A percentile compares a stretch with the other conserved stretches of the same genome.
Evolutionary conservation across 176 grass and related monocot genomes (phyloP).

Genomic region (Avena atlantica): DNA sequence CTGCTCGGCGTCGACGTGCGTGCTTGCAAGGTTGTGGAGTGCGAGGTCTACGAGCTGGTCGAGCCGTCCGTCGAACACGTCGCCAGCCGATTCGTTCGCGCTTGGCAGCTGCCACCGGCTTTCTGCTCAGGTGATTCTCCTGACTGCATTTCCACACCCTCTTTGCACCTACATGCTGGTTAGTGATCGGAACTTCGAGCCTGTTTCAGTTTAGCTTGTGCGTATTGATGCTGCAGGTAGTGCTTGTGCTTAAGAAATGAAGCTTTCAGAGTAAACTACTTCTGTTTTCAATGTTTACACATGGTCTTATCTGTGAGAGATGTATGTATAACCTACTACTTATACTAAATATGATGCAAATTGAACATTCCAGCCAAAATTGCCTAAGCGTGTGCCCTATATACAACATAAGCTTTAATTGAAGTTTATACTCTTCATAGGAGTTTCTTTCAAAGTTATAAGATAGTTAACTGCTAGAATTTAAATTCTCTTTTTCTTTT

Average conservation of each 20-base stretch:
- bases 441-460: background rate
- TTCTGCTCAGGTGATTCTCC: background rate
- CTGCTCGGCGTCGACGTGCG: background rate
- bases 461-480: background rate
- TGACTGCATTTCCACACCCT: background rate
- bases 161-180: background rate
- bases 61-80: background rate
- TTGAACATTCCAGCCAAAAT: background rate
- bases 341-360: background rate
- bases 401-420: background rate
- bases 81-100: background rate
- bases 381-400: background rate
- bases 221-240: background rate
- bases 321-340: background rate
- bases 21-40: background rate
- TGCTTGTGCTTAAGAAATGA: background rate
- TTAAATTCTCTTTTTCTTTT: background rate
- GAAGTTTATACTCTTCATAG: background rate
- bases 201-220: background rate
- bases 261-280: background rate
- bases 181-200: background rate
- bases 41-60: slow-evolving; percentile 6
- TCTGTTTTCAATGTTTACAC: background rate
- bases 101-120: background rate
- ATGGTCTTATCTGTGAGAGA: background rate